Evolutionary conservation across 441 rosid genomes (phyloP).

Genomic region (Populus hybrid): DNA sequence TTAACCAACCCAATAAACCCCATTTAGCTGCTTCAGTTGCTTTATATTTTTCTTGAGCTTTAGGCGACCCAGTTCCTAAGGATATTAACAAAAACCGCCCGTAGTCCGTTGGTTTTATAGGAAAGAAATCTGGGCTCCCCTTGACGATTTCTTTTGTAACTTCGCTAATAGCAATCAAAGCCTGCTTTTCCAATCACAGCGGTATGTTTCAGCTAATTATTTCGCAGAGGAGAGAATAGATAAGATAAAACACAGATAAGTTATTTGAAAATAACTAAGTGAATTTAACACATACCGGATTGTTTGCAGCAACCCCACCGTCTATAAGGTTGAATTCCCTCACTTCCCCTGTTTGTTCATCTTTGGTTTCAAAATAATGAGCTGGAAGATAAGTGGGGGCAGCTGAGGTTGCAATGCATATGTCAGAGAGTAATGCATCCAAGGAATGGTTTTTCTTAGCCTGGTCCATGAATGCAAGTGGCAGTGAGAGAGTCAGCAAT

Average conservation of each 20-base stretch:
- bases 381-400: constrained; percentile 73
- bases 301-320: constrained; percentile 67
- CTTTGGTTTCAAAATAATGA: constrained; percentile 43
- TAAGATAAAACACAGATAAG: not conserved
- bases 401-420: constrained; percentile 57
- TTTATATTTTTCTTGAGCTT: constrained; percentile 27
- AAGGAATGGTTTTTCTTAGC: constrained; percentile 23
- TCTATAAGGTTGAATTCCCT: constrained; percentile 56
- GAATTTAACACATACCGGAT: constrained; percentile 33
- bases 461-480: constrained; percentile 6
- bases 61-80: constrained; percentile 37
- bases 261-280: not conserved
- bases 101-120: constrained; percentile 24
- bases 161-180: constrained; percentile 38
- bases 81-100: constrained; percentile 37
- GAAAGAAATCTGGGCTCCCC: not conserved
- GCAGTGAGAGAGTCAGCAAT: not conserved
- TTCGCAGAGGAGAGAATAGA: not conserved
- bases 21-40: constrained; percentile 36
- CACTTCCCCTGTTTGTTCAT: constrained; percentile 24
- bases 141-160: constrained; percentile 36
- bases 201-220: not conserved
- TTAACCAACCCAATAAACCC: constrained; percentile 45
- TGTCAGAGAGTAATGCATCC: constrained; percentile 52
- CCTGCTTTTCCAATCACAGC: constrained; percentile 17